These are phyloP conservation scores for Pseudogymnoascus sp. DNA, from an alignment of 2,329 filamentous ascomycete genomes.

Conservation along the genomic window DNA sequence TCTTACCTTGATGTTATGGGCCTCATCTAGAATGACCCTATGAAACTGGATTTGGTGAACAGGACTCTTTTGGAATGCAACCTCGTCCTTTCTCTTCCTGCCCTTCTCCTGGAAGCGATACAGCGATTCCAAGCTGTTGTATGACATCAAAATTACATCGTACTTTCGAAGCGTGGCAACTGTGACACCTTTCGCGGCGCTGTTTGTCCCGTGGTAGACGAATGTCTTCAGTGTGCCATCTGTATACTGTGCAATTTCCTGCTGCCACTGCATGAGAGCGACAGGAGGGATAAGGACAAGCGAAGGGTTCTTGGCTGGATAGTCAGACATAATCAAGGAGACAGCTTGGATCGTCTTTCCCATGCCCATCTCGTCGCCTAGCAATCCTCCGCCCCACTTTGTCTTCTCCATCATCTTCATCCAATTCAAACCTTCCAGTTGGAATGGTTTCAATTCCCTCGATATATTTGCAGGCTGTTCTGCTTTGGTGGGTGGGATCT, in stretches of 20 bases:
- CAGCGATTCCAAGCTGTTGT: constrained; percentile 83
- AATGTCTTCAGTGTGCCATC: constrained; percentile 84
- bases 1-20: constrained; percentile 77
- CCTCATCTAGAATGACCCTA: constrained; percentile 87
- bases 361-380: constrained; percentile 98
- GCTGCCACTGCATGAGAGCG: constrained; percentile 90
- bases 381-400: constrained; percentile 75
- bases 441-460: constrained; percentile 82
- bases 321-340: constrained; percentile 96
- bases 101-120: constrained; percentile 89
- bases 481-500: constrained; percentile 55
- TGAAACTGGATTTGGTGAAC: constrained; percentile 86
- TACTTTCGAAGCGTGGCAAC: constrained; percentile 68
- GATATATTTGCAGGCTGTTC: constrained; percentile 69
- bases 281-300: constrained; percentile 88
- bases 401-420: constrained; percentile 84
- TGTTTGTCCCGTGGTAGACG: constrained; percentile 79
- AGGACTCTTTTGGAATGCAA: constrained; percentile 63
- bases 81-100: constrained; percentile 69
- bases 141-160: constrained; percentile 96
- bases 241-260: constrained; percentile 72
- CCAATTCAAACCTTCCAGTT: constrained; percentile 89
- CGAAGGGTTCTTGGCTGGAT: constrained; percentile 71
- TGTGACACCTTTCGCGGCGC: constrained; percentile 69
- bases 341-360: constrained; percentile 98